Evolutionary conservation across 345 rosid genomes (phyloP).

Genomic region (Turnera subulata): DNA sequence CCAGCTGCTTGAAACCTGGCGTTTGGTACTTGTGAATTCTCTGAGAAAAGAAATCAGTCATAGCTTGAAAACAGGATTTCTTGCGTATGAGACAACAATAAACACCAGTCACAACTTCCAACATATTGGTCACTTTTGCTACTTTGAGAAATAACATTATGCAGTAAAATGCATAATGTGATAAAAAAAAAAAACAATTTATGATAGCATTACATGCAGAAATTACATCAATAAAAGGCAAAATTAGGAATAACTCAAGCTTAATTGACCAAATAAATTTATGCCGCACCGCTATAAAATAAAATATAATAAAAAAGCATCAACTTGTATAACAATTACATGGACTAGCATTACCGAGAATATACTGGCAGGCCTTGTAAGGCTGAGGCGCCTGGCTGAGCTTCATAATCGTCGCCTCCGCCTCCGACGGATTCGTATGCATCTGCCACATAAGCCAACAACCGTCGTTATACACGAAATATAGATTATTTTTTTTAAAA

Average conservation of each 20-base stretch:
- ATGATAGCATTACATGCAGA: no score
- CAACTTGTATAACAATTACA: no score
- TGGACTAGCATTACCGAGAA: constrained; percentile 69
- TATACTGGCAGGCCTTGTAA: constrained; percentile 75
- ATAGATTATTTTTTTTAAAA: not conserved
- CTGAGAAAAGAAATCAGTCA: constrained; percentile 34
- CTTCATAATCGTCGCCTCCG: constrained; percentile 79
- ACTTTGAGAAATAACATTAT: not conserved
- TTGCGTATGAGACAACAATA: not conserved
- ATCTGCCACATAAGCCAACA: constrained; percentile 40
- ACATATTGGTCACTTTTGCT: not conserved
- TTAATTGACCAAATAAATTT: no score
- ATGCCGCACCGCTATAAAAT: no score
- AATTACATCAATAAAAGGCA: not conserved
- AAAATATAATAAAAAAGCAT: no score
- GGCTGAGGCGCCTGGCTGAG: constrained; percentile 82
- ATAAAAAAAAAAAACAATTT: no score
- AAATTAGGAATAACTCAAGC: no score
- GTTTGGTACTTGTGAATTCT: constrained; percentile 83
- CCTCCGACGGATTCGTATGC: constrained; percentile 70
- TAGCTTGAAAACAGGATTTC: not conserved
- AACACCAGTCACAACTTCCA: no score
- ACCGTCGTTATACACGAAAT: not conserved
- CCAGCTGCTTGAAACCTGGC: constrained; percentile 98
- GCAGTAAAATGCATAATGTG: not conserved